Conservation (phyloP, 164 flowering plant genomes). For the Annona cherimola region DNA sequence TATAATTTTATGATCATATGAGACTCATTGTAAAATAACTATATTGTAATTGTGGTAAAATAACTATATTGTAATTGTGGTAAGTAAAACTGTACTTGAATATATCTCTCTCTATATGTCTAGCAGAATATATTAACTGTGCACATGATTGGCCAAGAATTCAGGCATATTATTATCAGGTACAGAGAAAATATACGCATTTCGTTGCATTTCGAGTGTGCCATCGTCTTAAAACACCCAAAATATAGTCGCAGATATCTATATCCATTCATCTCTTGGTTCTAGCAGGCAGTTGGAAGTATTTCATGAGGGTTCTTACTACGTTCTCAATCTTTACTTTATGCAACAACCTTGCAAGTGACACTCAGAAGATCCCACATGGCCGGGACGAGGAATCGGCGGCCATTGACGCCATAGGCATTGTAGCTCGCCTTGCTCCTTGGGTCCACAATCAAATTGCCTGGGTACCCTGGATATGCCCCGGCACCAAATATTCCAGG, state of each 20-base stretch:
- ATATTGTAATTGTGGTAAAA: no score
- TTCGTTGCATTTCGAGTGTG: neutral
- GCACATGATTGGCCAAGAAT: no score
- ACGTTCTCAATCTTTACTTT: neutral
- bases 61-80: no score
- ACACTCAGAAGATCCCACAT: conserved; percentile 31
- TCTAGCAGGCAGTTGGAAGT: neutral
- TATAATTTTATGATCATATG: no score
- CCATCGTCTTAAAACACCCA: neutral
- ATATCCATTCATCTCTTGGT: neutral
- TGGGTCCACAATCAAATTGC: conserved; percentile 22
- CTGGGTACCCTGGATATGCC: conserved; percentile 40
- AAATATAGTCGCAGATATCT: no score
- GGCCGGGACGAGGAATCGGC: conserved; percentile 35
- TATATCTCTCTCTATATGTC: no score
- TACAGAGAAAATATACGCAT: no score
- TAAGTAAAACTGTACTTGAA: no score
- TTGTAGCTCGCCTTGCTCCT: conserved; percentile 30
- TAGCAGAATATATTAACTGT: no score
- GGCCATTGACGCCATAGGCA: conserved; percentile 18
- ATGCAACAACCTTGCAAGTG: conserved; percentile 19
- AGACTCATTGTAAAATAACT: no score
- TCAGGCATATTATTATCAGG: no score
- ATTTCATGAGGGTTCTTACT: neutral
- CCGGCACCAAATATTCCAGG: conserved; percentile 31